Evolutionary conservation across 225 moss, liverwort and hornwort species (phyloP), one percentile per base, ranked within the genome.

Genomic region (Physcomitrium patens): DNA sequence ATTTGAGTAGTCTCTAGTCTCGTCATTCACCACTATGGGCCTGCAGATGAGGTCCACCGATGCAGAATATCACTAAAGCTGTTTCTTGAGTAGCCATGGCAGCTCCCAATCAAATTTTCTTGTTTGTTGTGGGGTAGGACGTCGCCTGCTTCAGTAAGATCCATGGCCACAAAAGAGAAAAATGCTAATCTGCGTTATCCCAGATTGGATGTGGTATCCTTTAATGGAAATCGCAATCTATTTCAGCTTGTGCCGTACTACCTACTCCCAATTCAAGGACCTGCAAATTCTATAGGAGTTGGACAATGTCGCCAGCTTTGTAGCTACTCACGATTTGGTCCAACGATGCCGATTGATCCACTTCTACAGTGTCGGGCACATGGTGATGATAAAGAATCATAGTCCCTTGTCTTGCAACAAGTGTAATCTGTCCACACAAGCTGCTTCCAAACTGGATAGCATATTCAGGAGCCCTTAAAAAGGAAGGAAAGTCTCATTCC

Each of bases 391-490:
- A 14, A 50, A 24, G 13, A 45, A 15, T 8, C 11, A 15, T 26
- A 49, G 26, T 68, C 62, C 1, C 9, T 72, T 19, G 45, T 12
- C 16, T 56, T 37, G 14, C 28, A 11, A 20, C 64, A 57, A 19
- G 65, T 71, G 72, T 42, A 16, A 18, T 37, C 3, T 16, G 46
- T 56, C 43, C 63, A 28, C 10, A 49, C 0, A 3, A 72, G 68
- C 43, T 63, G 50, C 58, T 56, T 26, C 22, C 41, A 24, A 77
- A 56, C 9, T 26, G 42, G 63, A 22, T 42, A 63, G 73, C 19
- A 74, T 74, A 44, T 74, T 58, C 15, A 1, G 82, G 65, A 60
- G n/a, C 78, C 58, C 74, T 65, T 70, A 45, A 78, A 74, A 74
- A 37, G 48, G n/a, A 71, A 51, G 71, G 28, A 52, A 47, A 37